A percentile compares a stretch with the other conserved stretches of the same genome.
Conservation (phyloP, 345 rosid species). For the Arabidopsis thaliana region DNA sequence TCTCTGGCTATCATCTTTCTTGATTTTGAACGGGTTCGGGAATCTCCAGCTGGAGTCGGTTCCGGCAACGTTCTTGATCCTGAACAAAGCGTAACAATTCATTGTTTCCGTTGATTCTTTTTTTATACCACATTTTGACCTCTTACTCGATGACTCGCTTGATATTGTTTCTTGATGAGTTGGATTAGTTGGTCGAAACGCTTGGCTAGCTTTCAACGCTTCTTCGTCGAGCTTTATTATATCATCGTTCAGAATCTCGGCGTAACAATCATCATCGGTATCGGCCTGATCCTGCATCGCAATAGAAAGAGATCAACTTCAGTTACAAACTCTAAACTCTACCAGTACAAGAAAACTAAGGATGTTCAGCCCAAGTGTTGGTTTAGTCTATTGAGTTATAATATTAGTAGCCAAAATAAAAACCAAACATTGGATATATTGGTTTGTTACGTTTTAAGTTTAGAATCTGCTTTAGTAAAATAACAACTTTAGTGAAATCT, state of each 20-base stretch:
- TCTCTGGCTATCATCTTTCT: conserved; percentile 28
- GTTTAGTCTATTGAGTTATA: not conserved
- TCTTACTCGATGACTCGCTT: conserved; percentile 32
- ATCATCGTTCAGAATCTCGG: conserved; percentile 82
- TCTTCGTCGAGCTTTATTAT: conserved; percentile 71
- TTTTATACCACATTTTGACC: conserved; percentile 32
- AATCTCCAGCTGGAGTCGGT: not conserved
- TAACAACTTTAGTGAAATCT: not conserved
- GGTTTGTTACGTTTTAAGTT: not conserved
- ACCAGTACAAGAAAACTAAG: not conserved
- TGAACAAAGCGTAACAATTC: conserved; percentile 34
- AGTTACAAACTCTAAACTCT: not conserved
- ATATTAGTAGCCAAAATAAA: not conserved
- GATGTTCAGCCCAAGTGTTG: not conserved
- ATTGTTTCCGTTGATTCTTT: conserved; percentile 30
- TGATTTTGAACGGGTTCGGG: conserved; percentile 19
- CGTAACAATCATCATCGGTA: conserved; percentile 58
- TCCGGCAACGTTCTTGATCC: conserved; percentile 21
- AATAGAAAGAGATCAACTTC: conserved; percentile 1
- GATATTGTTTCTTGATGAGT: conserved; percentile 33
- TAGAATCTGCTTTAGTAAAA: no score
- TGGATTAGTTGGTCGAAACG: conserved; percentile 27
- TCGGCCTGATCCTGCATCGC: conserved; percentile 27
- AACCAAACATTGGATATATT: not conserved
- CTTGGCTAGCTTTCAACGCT: conserved; percentile 38